Evolutionary conservation across 495 filamentous ascomycete species (phyloP).

Genomic region (Tuber aestivum): DNA sequence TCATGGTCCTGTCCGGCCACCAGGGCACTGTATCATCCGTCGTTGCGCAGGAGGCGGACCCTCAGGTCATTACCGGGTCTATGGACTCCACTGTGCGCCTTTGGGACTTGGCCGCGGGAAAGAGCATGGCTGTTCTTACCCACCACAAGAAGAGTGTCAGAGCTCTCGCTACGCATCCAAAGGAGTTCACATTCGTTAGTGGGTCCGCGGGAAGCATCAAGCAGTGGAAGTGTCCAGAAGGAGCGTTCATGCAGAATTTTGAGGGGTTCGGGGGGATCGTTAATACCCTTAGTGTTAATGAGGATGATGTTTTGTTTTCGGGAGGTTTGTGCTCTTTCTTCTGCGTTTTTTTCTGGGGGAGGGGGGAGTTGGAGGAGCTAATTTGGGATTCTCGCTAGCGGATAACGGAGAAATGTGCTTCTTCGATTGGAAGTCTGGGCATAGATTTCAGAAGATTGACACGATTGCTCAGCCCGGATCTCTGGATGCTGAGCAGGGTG

Average conservation of each 20-base stretch:
- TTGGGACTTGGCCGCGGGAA: constrained; percentile 95
- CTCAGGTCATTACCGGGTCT: constrained; percentile 86
- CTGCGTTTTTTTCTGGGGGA: background rate
- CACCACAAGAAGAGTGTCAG: constrained; percentile 98
- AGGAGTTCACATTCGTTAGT: constrained; percentile 92
- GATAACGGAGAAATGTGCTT: constrained; percentile 96
- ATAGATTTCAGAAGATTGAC: constrained; percentile 80
- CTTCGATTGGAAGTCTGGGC: constrained; percentile 98
- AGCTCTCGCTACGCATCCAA: constrained; percentile 76
- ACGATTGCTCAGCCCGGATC: constrained; percentile 90
- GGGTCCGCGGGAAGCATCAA: constrained; percentile 92
- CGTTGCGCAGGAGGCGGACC: constrained; percentile 92
- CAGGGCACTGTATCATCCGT: constrained; percentile 80
- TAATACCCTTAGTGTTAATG: constrained; percentile 88
- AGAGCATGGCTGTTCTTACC: constrained; percentile 90
- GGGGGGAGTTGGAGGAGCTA: background rate
- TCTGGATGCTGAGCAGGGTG: constrained; percentile 85
- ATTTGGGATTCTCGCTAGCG: constrained; percentile 40
- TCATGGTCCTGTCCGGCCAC: constrained; percentile 89
- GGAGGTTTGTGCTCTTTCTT: constrained; percentile 52
- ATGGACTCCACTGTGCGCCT: constrained; percentile 87
- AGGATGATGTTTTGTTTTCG: constrained; percentile 90
- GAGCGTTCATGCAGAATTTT: constrained; percentile 99
- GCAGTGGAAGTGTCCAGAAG: constrained; percentile 99
- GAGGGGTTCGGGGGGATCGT: constrained; percentile 94